phyloP scores from a whole-genome alignment of 306 rosid species.

The Mucuna pruriens region DNA sequence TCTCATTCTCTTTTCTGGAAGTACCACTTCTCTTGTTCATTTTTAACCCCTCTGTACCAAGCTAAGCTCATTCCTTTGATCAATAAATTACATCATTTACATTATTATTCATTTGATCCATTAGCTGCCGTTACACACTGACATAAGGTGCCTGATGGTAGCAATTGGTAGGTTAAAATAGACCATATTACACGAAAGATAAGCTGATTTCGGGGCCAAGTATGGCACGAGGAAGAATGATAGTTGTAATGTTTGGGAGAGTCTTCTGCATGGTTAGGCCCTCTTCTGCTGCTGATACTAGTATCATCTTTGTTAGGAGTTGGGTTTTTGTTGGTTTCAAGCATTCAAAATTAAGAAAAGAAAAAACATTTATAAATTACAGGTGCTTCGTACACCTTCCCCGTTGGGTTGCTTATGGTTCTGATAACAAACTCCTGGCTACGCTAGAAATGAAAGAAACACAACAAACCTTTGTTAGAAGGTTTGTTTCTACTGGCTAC shows the following conservation, averaged over 20 bases:
- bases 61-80: not conserved
- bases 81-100: not conserved
- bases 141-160: not conserved
- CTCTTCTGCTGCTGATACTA: not conserved
- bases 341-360: not conserved
- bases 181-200: not conserved
- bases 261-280: not conserved
- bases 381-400: not conserved
- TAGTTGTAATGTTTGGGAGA: too few species aligned
- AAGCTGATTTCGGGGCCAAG: too few species aligned
- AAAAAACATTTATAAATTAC: not conserved
- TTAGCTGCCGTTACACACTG: too few species aligned
- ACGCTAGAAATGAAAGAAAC: not conserved
- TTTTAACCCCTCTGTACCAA: too few species aligned
- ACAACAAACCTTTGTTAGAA: not conserved
- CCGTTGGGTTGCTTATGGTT: not conserved
- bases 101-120: too few species aligned
- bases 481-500: not conserved
- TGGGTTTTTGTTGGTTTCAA: not conserved
- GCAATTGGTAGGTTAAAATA: not conserved
- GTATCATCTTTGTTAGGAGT: not conserved
- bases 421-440: not conserved
- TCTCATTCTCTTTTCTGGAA: too few species aligned
- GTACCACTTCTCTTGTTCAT: too few species aligned
- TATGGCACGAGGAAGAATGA: too few species aligned